Percentiles rank a stretch among this genome's conserved stretches.
Conservation (phyloP, 768 basidiomycete species). For the Lyophyllum shimeji region DNA sequence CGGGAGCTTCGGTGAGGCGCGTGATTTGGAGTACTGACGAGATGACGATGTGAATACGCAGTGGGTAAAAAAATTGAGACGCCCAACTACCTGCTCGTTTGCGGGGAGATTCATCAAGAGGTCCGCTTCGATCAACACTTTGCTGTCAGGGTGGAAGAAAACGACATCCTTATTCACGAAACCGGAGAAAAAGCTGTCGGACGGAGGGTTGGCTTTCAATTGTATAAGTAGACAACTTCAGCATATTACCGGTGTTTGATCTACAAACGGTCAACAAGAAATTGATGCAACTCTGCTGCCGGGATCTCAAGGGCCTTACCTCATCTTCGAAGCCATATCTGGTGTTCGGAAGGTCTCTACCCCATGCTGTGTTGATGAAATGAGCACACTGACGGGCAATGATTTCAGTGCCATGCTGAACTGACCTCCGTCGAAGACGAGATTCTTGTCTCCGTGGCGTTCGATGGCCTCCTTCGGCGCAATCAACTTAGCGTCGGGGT, state of each 20-base stretch:
- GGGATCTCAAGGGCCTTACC: conserved; percentile 16
- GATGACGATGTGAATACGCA: background rate
- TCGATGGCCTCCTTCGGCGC: conserved; percentile 53
- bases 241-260: conserved; percentile 42
- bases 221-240: background rate
- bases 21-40: conserved; percentile 33
- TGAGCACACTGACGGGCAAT: background rate
- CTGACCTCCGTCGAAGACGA: conserved; percentile 62
- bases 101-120: conserved; percentile 80
- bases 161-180: conserved; percentile 76
- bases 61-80: background rate
- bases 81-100: conserved; percentile 57
- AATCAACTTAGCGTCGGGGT: conserved; percentile 64
- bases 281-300: background rate
- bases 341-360: conserved; percentile 51
- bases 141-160: conserved; percentile 66
- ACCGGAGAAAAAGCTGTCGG: conserved; percentile 57
- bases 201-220: background rate
- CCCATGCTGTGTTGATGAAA: conserved; percentile 38
- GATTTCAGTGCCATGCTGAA: background rate
- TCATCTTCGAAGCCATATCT: conserved; percentile 74
- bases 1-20: conserved; percentile 24
- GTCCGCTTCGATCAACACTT: conserved; percentile 73
- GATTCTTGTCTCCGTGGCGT: conserved; percentile 45
- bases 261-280: conserved; percentile 19